These are phyloP conservation scores for Salix purpurea DNA, from an alignment of 345 rosid species.

Conservation along the genomic window DNA sequence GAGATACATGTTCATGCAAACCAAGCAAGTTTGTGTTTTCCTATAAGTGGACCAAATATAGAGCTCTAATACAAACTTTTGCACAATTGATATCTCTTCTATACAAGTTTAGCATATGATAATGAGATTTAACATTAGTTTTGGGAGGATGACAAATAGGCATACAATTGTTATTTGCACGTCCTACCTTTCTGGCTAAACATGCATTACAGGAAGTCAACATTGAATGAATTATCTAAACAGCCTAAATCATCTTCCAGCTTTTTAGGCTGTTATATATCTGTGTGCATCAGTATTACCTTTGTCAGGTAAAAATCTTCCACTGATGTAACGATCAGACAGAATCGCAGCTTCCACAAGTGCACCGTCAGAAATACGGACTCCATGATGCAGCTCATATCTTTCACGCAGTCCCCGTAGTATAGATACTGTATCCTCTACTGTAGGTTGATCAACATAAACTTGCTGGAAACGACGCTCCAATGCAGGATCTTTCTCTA, in stretches of 20 bases:
- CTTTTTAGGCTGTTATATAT: neutral
- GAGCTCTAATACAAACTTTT: neutral
- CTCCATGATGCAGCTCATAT: conserved; percentile 98
- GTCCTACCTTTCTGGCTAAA: neutral
- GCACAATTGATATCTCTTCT: neutral
- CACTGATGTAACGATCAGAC: conserved; percentile 97
- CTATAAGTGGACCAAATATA: neutral
- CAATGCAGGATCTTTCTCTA: conserved; percentile 97
- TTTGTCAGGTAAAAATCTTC: conserved; percentile 96
- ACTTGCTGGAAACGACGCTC: conserved; percentile 99
- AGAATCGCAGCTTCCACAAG: conserved; percentile 96
- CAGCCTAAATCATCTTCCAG: neutral
- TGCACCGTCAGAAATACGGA: conserved; percentile 94
- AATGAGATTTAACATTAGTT: neutral
- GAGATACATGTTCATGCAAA: neutral
- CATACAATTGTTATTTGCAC: neutral
- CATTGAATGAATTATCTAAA: neutral
- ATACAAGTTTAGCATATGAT: neutral
- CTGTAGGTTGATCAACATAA: conserved; percentile 93
- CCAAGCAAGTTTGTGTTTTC: neutral
- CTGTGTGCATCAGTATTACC: conserved; percentile 36
- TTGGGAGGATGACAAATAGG: neutral
- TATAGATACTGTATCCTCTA: conserved; percentile 85
- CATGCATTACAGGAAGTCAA: neutral
- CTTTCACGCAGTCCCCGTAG: conserved; percentile 96